A percentile compares a stretch with the other conserved stretches of the same genome.
Conservation (phyloP, 306 rosid genomes). For the Medicago ruthenica region DNA sequence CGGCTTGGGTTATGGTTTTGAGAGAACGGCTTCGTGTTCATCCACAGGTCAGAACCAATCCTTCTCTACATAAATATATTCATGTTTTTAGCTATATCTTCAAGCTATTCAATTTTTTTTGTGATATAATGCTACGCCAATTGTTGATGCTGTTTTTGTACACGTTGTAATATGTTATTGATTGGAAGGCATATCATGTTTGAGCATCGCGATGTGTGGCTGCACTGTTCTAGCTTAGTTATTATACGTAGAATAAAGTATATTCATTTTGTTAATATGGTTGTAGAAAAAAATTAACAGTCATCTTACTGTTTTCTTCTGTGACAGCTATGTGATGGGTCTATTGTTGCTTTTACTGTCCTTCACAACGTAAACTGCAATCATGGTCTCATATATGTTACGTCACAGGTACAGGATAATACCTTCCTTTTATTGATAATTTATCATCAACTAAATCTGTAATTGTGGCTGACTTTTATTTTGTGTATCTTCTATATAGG, state of each 20-base stretch:
- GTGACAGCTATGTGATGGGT: conserved; percentile 91
- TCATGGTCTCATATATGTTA: conserved; percentile 95
- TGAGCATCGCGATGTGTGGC: conserved; percentile 28
- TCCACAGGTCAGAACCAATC: conserved; percentile 79
- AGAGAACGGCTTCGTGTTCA: conserved; percentile 95
- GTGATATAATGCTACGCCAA: not conserved
- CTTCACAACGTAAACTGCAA: conserved; percentile 97
- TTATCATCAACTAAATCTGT: conserved; percentile 30
- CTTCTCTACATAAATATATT: conserved; percentile 7
- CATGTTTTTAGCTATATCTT: conserved; percentile 8
- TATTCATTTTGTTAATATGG: conserved; percentile 32
- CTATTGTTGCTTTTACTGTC: conserved; percentile 93
- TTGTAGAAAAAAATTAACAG: conserved; percentile 33
- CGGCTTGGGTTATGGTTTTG: conserved; percentile 94
- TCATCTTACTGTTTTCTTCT: conserved; percentile 40
- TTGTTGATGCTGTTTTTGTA: conserved; percentile 20
- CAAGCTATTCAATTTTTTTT: too few species aligned
- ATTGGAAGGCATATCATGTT: conserved; percentile 16
- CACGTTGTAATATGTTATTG: conserved; percentile 18
- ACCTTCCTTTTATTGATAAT: conserved; percentile 33
- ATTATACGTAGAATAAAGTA: not conserved
- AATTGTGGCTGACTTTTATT: conserved; percentile 38
- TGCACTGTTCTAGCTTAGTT: conserved; percentile 34
- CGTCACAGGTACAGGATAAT: conserved; percentile 72
- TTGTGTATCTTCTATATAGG: conserved; percentile 55